These are phyloP conservation scores for Thozetella sp. DNA, from an alignment of 495 filamentous ascomycete species.

Conservation along the genomic window DNA sequence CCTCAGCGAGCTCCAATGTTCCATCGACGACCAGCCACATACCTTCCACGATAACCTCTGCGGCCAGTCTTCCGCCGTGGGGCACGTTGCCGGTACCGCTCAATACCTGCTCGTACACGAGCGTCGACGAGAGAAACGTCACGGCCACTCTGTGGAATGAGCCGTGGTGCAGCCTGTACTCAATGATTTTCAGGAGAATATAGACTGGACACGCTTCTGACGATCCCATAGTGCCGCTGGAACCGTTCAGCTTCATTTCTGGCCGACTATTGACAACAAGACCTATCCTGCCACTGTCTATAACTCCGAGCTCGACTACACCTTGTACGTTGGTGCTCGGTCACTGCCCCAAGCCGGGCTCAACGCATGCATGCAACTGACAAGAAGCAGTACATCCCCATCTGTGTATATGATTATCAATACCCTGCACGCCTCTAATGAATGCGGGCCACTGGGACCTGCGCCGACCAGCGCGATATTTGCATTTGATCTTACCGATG, in stretches of 20 bases:
- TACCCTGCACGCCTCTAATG: neutral
- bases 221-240: constrained; percentile 18
- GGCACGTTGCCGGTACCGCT: neutral
- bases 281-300: constrained; percentile 33
- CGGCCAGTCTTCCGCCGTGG: neutral
- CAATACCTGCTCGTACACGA: neutral
- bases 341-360: neutral
- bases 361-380: neutral
- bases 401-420: constrained; percentile 35
- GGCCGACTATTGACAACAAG: constrained; percentile 28
- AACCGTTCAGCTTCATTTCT: constrained; percentile 33
- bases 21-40: no score
- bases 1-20: constrained; percentile 9
- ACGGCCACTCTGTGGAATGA: neutral
- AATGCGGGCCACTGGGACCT: neutral
- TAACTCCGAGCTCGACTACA: constrained; percentile 22
- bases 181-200: neutral
- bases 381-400: constrained; percentile 31
- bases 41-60: constrained; percentile 18
- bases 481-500: neutral
- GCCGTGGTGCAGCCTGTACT: constrained; percentile 30
- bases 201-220: neutral
- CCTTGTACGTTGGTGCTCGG: constrained; percentile 26
- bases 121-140: neutral
- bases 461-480: neutral